Evolutionary conservation across 1,139 yeast genomes (phyloP).

Genomic region (Sugiyamaella sp.): DNA sequence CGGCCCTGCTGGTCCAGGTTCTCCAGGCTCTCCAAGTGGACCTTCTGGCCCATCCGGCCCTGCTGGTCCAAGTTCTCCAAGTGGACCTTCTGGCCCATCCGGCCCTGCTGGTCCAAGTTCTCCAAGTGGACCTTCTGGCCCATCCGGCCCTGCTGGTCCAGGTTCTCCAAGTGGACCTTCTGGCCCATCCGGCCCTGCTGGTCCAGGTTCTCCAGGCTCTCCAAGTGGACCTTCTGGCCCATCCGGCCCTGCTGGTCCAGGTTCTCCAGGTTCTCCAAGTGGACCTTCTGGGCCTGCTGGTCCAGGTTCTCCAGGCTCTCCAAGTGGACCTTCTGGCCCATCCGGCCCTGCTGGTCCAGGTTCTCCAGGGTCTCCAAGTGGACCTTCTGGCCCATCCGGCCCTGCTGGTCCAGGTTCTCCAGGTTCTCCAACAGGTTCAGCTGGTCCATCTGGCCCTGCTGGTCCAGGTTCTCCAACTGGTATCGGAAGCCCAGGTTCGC

Average conservation of each 20-base stretch:
- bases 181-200: slow-evolving; percentile 15
- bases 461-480: slow-evolving; percentile 27
- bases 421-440: slow-evolving; percentile 6
- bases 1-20: neutral
- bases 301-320: neutral
- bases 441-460: slow-evolving; percentile 22
- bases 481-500: slow-evolving; percentile 24
- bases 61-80: slow-evolving; percentile 26
- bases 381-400: neutral
- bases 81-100: slow-evolving; percentile 26
- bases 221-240: slow-evolving; percentile 14
- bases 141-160: slow-evolving; percentile 19
- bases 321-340: neutral
- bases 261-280: slow-evolving; percentile 24
- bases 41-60: slow-evolving; percentile 21
- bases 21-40: slow-evolving; percentile 17
- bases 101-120: slow-evolving; percentile 11
- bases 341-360: neutral
- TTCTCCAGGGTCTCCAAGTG: neutral
- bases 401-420: neutral
- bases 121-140: slow-evolving; percentile 6
- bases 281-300: slow-evolving; percentile 21
- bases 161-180: slow-evolving; percentile 26
- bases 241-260: slow-evolving; percentile 18
- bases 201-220: neutral